Evolutionary conservation across 495 filamentous ascomycete species (phyloP), one percentile per base, ranked within the genome.

Genomic region (Penicillium waksmanii): DNA sequence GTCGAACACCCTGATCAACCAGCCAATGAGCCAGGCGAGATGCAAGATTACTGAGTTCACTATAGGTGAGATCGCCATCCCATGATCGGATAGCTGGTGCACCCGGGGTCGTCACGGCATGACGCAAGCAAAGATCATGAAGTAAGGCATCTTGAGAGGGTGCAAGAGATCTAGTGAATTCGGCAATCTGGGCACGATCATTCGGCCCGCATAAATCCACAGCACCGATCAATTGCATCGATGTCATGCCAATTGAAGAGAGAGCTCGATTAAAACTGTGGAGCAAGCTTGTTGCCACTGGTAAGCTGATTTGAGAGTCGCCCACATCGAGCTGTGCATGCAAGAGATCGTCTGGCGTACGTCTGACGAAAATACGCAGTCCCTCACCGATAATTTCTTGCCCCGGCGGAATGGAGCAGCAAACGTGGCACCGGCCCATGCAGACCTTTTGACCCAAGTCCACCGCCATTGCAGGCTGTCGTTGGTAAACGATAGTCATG

Each of bases 41-140:
- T 15, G 68, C 46, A 6, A 68, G 33, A 6, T 60, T 40, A 19
- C 73, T 66, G 3, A 78, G 55, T 54, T 75, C 58, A 15, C 40
- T 17, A 38, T 75, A 78, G 3, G 68, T 77, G 3, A 76, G 55
- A 33, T 70, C 57, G 13, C 66, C 72, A 58, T 74, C 74, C 68
- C 68, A 73, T 13, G 73, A 66, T 35, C 55, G 51, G 5, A 73
- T 38, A 10, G 69, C 69, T 0, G 38, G 56, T 1, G 62, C 56
- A 44, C 61, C 55, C 0, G 67, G 67, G 27, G 50, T 56, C 21
- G 38, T 55, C 15, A 36, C 40, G 0, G 31, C 61, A 18, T 67
- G 61, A n/a, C 27, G 44, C 10, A 67, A 48, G 17, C 57, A 61
- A 1, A 64, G 48, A 7, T 64, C 65, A 33, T 67, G 65, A 12